Percentiles rank a stretch among this genome's conserved stretches.
Conservation (phyloP, 768 basidiomycete species). For the Tricholoma hemisulphureum region DNA sequence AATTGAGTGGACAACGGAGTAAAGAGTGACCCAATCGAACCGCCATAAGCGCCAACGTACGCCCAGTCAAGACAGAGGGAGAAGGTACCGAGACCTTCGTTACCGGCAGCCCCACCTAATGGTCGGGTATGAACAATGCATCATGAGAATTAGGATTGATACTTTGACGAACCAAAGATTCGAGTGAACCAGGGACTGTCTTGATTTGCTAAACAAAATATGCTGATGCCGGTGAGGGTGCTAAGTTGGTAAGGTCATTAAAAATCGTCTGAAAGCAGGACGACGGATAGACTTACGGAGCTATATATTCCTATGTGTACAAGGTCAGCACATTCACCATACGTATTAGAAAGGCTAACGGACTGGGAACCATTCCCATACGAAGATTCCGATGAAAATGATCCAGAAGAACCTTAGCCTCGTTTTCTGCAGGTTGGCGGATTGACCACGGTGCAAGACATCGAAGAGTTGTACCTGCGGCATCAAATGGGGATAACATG, state of each 20-base stretch:
- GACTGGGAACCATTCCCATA: slow-evolving; percentile 55
- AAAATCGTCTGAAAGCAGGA: slow-evolving; percentile 5
- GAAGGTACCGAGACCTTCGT: slow-evolving; percentile 55
- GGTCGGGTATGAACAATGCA: slow-evolving; percentile 4
- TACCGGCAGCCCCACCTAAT: slow-evolving; percentile 44
- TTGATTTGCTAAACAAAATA: slow-evolving; percentile 53
- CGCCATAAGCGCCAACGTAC: slow-evolving; percentile 36
- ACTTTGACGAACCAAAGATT: slow-evolving; percentile 46
- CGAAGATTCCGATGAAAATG: slow-evolving; percentile 49
- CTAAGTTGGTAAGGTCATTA: slow-evolving; percentile 14
- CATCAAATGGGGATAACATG: slow-evolving; percentile 39
- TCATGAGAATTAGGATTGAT: not conserved
- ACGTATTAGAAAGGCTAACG: slow-evolving; percentile 1
- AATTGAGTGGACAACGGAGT: slow-evolving; percentile 49
- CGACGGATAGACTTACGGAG: slow-evolving; percentile 26
- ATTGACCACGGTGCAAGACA: slow-evolving; percentile 39
- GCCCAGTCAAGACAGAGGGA: slow-evolving; percentile 59
- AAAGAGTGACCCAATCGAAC: slow-evolving; percentile 34
- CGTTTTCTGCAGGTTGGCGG: slow-evolving; percentile 42
- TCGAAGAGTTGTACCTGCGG: slow-evolving; percentile 42
- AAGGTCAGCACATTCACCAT: not conserved
- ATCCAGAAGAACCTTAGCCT: slow-evolving; percentile 58
- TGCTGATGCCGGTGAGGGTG: slow-evolving; percentile 55
- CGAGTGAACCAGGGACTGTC: slow-evolving; percentile 50
- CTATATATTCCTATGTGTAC: slow-evolving; percentile 35